phyloP scores from a whole-genome alignment of 805 yeast species.

The Barnettozyma sucrosica region DNA sequence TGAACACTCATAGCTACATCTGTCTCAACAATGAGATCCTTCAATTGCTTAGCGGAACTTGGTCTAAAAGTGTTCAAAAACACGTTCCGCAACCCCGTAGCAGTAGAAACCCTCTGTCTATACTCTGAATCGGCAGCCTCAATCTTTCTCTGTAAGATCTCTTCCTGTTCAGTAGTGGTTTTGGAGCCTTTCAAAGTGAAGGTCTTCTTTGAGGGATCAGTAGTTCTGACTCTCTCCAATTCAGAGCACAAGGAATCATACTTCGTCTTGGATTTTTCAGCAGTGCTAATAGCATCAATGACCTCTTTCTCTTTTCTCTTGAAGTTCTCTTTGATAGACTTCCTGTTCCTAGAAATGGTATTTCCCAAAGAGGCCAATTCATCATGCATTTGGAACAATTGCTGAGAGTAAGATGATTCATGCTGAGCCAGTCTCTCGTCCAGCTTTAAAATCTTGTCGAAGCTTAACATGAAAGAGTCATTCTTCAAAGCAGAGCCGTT shows the following conservation, averaged over 20 bases:
- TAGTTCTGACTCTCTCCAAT: slow-evolving; percentile 69
- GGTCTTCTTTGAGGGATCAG: slow-evolving; percentile 81
- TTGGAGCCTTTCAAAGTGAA: slow-evolving; percentile 75
- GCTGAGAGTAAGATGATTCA: slow-evolving; percentile 69
- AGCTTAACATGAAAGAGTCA: slow-evolving; percentile 60
- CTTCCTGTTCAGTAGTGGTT: slow-evolving; percentile 80
- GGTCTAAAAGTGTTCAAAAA: slow-evolving; percentile 75
- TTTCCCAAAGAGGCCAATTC: slow-evolving; percentile 69
- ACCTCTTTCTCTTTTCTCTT: slow-evolving; percentile 80
- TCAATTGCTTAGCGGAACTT: slow-evolving; percentile 59
- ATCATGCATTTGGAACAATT: slow-evolving; percentile 78
- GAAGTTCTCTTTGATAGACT: slow-evolving; percentile 75
- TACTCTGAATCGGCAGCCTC: slow-evolving; percentile 84
- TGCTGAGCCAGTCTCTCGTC: slow-evolving; percentile 75
- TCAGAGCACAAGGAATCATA: slow-evolving; percentile 82
- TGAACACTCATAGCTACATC: slow-evolving; percentile 89
- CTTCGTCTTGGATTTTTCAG: slow-evolving; percentile 80
- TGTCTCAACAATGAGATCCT: slow-evolving; percentile 74
- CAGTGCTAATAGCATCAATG: slow-evolving; percentile 70
- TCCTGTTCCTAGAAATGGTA: slow-evolving; percentile 68
- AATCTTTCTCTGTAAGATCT: slow-evolving; percentile 75
- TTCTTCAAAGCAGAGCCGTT: slow-evolving; percentile 40
- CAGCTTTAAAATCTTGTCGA: slow-evolving; percentile 64
- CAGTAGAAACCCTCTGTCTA: slow-evolving; percentile 64
- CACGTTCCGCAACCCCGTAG: slow-evolving; percentile 69